These are phyloP conservation scores for Sarocladium strictum DNA, from an alignment of 2,329 filamentous ascomycete genomes.

Conservation along the genomic window DNA sequence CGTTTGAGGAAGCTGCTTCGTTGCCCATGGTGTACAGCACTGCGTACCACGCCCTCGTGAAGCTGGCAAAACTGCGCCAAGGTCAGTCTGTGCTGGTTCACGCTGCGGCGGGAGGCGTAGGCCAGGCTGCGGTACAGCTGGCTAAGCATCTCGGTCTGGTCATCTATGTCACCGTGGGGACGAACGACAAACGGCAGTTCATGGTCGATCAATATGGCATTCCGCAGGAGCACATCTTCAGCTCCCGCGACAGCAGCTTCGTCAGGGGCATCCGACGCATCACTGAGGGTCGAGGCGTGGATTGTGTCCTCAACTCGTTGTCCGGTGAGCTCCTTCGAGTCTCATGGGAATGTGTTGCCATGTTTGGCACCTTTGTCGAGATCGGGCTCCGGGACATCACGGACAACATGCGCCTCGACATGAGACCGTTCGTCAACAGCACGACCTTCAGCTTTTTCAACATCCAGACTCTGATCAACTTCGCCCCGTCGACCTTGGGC, in stretches of 20 bases:
- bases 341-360: constrained; percentile 26
- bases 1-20: constrained; percentile 21
- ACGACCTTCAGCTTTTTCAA: constrained; percentile 15
- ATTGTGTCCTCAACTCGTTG: constrained; percentile 25
- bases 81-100: constrained; percentile 26
- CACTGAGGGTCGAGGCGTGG: constrained; percentile 23
- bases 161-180: constrained; percentile 23
- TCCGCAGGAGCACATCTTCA: constrained; percentile 22
- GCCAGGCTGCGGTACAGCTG: constrained; percentile 20
- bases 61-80: constrained; percentile 20
- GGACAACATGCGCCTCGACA: constrained; percentile 25
- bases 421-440: constrained; percentile 28
- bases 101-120: constrained; percentile 21
- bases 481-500: no score
- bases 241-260: constrained; percentile 20
- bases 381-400: constrained; percentile 22
- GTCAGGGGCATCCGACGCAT: constrained; percentile 17
- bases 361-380: constrained; percentile 25
- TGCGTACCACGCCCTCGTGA: constrained; percentile 8
- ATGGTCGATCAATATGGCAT: constrained; percentile 21
- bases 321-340: constrained; percentile 22
- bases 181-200: constrained; percentile 19
- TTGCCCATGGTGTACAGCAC: constrained; percentile 11
- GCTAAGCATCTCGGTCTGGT: constrained; percentile 15
- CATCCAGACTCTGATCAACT: constrained; percentile 6